phyloP scores from a whole-genome alignment of 2,329 filamentous ascomycete species.

The Cercospora nicotianae region DNA sequence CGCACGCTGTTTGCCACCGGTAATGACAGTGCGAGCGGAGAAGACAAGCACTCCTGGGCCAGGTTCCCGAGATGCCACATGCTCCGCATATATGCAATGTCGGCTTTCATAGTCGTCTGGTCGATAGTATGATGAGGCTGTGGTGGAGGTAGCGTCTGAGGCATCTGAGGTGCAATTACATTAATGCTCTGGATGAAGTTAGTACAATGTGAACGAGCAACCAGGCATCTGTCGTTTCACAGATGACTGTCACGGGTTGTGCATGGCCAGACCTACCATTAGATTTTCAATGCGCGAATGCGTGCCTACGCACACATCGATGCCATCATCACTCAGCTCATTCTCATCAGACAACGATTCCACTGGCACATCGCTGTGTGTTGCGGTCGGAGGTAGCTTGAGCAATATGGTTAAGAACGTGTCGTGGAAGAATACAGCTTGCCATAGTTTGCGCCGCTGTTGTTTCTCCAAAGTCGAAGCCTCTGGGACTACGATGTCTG shows the following conservation, averaged over 20 bases:
- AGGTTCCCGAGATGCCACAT: constrained; percentile 79
- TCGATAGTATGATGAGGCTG: constrained; percentile 40
- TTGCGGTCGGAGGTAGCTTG: constrained; percentile 73
- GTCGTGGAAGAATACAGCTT: constrained; percentile 76
- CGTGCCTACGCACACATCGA: constrained; percentile 57
- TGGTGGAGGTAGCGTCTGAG: constrained; percentile 34
- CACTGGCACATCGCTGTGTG: constrained; percentile 75
- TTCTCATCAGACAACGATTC: constrained; percentile 69
- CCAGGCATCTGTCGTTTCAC: background rate
- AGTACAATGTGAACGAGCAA: background rate
- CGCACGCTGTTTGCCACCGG: constrained; percentile 68
- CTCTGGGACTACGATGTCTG: constrained; percentile 67
- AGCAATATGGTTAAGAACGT: constrained; percentile 77
- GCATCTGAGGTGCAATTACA: constrained; percentile 48
- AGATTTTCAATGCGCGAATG: constrained; percentile 49
- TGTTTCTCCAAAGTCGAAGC: constrained; percentile 73
- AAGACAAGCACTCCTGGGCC: constrained; percentile 74
- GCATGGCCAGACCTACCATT: constrained; percentile 43
- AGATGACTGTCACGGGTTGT: background rate
- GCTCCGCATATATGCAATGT: constrained; percentile 63
- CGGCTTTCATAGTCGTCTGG: constrained; percentile 35
- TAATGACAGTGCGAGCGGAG: constrained; percentile 69
- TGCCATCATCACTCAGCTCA: constrained; percentile 52
- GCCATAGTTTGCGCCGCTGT: constrained; percentile 76
- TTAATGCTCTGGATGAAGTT: constrained; percentile 42